phyloP scores from a whole-genome alignment of 768 basidiomycete genomes.

The Mycena floridula region DNA sequence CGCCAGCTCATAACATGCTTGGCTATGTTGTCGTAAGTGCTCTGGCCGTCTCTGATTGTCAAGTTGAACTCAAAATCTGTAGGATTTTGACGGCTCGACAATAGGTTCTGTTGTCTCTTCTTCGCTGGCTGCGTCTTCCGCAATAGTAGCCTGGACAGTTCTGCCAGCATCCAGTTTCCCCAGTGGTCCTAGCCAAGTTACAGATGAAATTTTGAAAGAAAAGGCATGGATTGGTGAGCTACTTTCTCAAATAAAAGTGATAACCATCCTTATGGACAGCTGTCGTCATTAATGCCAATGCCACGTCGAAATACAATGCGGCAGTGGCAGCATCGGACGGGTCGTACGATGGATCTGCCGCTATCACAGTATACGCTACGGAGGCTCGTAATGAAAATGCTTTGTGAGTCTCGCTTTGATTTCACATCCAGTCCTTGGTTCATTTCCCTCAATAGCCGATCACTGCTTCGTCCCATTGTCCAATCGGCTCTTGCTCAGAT shows the following conservation, averaged over 20 bases:
- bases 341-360: slow-evolving; percentile 28
- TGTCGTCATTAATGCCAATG: slow-evolving; percentile 28
- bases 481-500: slow-evolving; percentile 15
- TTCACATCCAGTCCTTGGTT: slow-evolving; percentile 6
- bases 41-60: not conserved
- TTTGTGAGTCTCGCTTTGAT: slow-evolving; percentile 27
- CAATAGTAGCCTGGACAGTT: slow-evolving; percentile 30
- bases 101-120: slow-evolving; percentile 36
- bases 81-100: slow-evolving; percentile 47
- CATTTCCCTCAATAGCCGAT: slow-evolving; percentile 8
- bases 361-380: slow-evolving; percentile 31
- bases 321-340: slow-evolving; percentile 22
- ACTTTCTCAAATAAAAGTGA: too few species aligned
- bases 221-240: too few species aligned
- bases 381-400: slow-evolving; percentile 40
- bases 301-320: slow-evolving; percentile 21
- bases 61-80: not conserved
- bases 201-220: slow-evolving; percentile 34
- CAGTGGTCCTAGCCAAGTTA: slow-evolving; percentile 30
- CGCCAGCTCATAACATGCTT: slow-evolving; percentile 32
- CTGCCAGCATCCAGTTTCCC: slow-evolving; percentile 27
- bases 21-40: slow-evolving; percentile 45
- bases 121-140: slow-evolving; percentile 14
- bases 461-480: slow-evolving; percentile 9
- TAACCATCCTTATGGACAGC: too few species aligned